phyloP scores from a whole-genome alignment of 352 stramenopile species.

The Globisporangium sylvaticum region DNA sequence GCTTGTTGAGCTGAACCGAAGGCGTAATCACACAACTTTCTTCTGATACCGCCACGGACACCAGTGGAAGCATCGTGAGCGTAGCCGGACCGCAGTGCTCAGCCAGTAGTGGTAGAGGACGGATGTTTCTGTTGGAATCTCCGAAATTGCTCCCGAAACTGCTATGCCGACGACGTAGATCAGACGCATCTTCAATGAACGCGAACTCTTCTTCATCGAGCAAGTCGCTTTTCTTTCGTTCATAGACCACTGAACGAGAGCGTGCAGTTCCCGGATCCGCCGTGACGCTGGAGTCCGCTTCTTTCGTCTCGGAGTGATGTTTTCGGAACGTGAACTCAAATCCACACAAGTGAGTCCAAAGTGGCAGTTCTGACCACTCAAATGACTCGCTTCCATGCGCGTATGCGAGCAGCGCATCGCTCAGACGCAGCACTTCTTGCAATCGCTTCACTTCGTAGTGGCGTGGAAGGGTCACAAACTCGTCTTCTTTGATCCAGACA shows the following conservation, averaged over 20 bases:
- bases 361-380: conserved; percentile 46
- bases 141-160: conserved; percentile 54
- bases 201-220: conserved; percentile 72
- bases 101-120: conserved; percentile 41
- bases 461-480: conserved; percentile 59
- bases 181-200: conserved; percentile 70
- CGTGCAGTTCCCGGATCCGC: neutral
- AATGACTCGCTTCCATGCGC: conserved; percentile 23
- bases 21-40: conserved; percentile 54
- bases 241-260: neutral
- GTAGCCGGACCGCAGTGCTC: conserved; percentile 39
- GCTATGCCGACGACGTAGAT: conserved; percentile 52
- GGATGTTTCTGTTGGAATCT: conserved; percentile 31
- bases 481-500: conserved; percentile 68
- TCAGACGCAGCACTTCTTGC: conserved; percentile 65
- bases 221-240: conserved; percentile 14
- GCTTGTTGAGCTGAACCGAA: conserved; percentile 62
- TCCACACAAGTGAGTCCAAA: conserved; percentile 67
- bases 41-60: conserved; percentile 34
- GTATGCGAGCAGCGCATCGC: conserved; percentile 47
- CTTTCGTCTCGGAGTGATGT: neutral
- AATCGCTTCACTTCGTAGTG: conserved; percentile 74
- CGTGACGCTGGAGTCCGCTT: neutral
- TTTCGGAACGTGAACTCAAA: conserved; percentile 54
- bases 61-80: conserved; percentile 57